phyloP scores from a whole-genome alignment of 116 monocot genomes.

The Dioscorea cayenensis region DNA sequence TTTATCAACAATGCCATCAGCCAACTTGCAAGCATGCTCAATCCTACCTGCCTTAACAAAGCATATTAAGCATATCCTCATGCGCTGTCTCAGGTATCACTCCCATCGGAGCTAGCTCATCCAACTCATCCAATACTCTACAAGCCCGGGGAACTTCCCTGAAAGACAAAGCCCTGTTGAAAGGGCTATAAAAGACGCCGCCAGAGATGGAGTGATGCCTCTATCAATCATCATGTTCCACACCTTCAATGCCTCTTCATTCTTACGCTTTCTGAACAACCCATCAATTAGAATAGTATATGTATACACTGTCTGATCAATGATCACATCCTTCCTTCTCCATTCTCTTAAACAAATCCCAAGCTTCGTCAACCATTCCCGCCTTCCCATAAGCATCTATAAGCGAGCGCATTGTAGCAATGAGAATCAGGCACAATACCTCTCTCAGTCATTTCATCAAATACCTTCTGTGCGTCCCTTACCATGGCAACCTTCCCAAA shows the following conservation, averaged over 20 bases:
- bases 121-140: constrained; percentile 74
- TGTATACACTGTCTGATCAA: constrained; percentile 71
- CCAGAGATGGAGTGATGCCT: constrained; percentile 74
- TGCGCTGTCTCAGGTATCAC: constrained; percentile 71
- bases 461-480: constrained; percentile 44
- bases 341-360: constrained; percentile 56
- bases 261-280: constrained; percentile 68
- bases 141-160: constrained; percentile 83
- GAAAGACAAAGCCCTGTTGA: constrained; percentile 79
- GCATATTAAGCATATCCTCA: constrained; percentile 77
- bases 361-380: constrained; percentile 57
- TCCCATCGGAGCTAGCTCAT: constrained; percentile 90
- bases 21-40: constrained; percentile 79
- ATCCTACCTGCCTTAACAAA: constrained; percentile 72
- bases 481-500: constrained; percentile 75
- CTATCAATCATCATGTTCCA: constrained; percentile 82
- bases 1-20: constrained; percentile 72
- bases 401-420: constrained; percentile 81
- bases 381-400: constrained; percentile 56
- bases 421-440: constrained; percentile 55
- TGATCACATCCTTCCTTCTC: constrained; percentile 60
- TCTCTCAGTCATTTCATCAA: constrained; percentile 55
- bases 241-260: constrained; percentile 77
- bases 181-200: constrained; percentile 61
- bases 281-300: constrained; percentile 87